These are phyloP conservation scores for Lasiodiplodia sp. DNA, from an alignment of 2,329 filamentous ascomycete genomes.

Conservation along the genomic window DNA sequence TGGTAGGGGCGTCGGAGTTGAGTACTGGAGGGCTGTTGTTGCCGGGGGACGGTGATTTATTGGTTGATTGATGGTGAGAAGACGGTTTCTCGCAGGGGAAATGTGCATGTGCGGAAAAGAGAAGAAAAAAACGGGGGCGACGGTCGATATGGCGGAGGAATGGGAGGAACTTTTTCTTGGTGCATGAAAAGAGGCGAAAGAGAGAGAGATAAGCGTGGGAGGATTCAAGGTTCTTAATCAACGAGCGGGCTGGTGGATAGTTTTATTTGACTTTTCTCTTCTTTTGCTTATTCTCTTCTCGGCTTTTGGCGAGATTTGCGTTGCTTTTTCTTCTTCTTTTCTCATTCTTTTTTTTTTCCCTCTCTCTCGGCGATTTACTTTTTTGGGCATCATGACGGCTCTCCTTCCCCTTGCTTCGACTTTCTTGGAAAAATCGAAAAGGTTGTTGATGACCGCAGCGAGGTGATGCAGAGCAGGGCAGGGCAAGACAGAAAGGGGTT, in stretches of 20 bases:
- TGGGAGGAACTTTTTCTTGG: no score
- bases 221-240: no score
- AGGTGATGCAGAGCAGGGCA: neutral
- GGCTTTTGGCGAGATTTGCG: no score
- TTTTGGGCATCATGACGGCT: no score
- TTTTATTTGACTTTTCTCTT: neutral
- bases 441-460: neutral
- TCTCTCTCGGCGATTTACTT: neutral
- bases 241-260: no score
- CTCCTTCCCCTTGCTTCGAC: no score
- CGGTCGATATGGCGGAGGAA: no score
- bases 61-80: neutral
- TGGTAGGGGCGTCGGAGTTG: constrained; percentile 72
- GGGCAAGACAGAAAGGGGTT: neutral
- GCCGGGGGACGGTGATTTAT: constrained; percentile 38
- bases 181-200: no score
- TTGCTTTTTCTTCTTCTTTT: neutral
- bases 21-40: constrained; percentile 73
- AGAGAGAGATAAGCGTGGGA: no score
- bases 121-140: no score
- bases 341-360: neutral
- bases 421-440: no score
- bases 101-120: neutral
- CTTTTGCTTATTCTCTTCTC: neutral
- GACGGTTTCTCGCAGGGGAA: no score